phyloP scores from a whole-genome alignment of 2,329 filamentous ascomycete genomes.

The Fonsecaea erecta region DNA sequence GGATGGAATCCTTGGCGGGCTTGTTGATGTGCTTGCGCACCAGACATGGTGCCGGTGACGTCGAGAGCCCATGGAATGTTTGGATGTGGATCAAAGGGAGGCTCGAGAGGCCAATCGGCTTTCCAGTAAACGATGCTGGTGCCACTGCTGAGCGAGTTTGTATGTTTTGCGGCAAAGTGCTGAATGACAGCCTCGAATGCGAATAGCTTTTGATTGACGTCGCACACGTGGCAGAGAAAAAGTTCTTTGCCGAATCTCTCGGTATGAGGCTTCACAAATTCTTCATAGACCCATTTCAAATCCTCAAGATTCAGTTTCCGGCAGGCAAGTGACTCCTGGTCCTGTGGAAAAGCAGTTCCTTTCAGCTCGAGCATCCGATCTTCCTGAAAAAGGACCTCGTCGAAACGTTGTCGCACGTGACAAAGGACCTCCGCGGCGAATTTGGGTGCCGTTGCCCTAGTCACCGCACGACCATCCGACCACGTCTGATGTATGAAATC shows the following conservation, averaged over 20 bases:
- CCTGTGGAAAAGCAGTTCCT: constrained; percentile 48
- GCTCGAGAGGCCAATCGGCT: constrained; percentile 75
- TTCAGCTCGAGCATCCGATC: constrained; percentile 55
- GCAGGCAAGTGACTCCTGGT: constrained; percentile 52
- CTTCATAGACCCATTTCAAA: constrained; percentile 84
- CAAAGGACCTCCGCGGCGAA: constrained; percentile 75
- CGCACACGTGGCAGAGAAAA: constrained; percentile 75
- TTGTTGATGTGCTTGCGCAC: not conserved
- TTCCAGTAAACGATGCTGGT: constrained; percentile 78
- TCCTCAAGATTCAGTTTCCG: constrained; percentile 75
- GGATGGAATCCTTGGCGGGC: not conserved
- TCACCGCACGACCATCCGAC: constrained; percentile 67
- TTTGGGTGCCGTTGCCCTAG: constrained; percentile 65
- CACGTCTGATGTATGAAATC: constrained; percentile 70
- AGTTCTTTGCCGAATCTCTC: constrained; percentile 70
- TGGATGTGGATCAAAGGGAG: constrained; percentile 72
- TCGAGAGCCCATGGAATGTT: constrained; percentile 38
- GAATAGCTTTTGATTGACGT: constrained; percentile 68
- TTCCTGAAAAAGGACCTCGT: constrained; percentile 62
- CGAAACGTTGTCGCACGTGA: constrained; percentile 70
- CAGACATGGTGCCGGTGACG: constrained; percentile 4
- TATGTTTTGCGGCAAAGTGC: constrained; percentile 84
- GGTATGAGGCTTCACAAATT: constrained; percentile 72
- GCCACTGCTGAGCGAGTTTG: constrained; percentile 68
- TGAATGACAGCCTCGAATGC: constrained; percentile 80